These are phyloP conservation scores for Rhododendron kiyosumense DNA, from an alignment of 148 eudicot species.

Conservation along the genomic window DNA sequence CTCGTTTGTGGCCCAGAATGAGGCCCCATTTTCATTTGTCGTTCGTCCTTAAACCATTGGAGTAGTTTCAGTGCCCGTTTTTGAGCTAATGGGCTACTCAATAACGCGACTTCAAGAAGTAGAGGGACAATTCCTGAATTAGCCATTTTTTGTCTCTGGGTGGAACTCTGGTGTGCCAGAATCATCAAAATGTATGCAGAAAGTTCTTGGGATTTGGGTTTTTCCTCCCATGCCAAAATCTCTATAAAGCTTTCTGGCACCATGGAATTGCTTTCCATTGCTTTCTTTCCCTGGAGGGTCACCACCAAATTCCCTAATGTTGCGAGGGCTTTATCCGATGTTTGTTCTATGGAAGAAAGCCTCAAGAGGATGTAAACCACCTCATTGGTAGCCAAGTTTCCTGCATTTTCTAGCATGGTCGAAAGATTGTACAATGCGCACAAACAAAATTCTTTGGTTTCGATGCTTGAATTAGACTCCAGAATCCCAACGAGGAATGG, in stretches of 20 bases:
- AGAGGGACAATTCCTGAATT: conserved; percentile 59
- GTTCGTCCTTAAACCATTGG: conserved; percentile 82
- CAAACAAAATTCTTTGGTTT: conserved; percentile 46
- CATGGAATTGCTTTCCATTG: conserved; percentile 43
- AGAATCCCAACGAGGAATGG: conserved; percentile 41
- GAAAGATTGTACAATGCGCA: conserved; percentile 65
- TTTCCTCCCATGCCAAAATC: conserved; percentile 70
- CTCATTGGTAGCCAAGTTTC: conserved; percentile 35
- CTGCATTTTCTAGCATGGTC: conserved; percentile 46
- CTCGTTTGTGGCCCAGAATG: conserved; percentile 78
- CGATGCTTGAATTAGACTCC: conserved; percentile 37
- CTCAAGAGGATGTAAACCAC: conserved; percentile 36
- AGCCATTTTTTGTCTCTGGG: conserved; percentile 61
- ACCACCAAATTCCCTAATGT: conserved; percentile 71
- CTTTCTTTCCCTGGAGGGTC: conserved; percentile 57
- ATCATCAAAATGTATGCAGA: conserved; percentile 75
- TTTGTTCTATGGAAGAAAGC: conserved; percentile 36
- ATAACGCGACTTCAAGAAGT: conserved; percentile 68
- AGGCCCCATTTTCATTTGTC: conserved; percentile 47
- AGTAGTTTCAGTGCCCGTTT: conserved; percentile 71
- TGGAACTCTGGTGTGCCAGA: conserved; percentile 63
- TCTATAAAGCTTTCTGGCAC: conserved; percentile 69
- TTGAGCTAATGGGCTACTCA: conserved; percentile 76
- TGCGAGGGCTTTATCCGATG: conserved; percentile 68
- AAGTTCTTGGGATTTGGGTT: conserved; percentile 63